These are phyloP conservation scores for Vicia villosa DNA, from an alignment of 306 rosid species.

Conservation along the genomic window DNA sequence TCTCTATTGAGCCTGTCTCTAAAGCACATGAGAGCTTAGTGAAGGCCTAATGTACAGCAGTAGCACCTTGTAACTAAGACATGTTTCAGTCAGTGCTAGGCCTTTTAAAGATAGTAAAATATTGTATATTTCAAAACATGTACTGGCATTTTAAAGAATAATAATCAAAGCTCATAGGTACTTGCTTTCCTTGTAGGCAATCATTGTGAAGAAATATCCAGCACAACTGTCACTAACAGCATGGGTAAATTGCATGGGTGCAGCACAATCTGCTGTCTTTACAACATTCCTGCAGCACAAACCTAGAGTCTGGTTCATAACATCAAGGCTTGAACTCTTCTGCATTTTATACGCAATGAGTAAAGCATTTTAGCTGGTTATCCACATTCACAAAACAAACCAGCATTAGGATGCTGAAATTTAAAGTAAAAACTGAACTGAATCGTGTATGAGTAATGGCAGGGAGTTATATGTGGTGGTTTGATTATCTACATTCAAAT, in stretches of 20 bases:
- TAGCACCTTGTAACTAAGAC: too few relatives aligned
- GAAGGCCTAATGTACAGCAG: too few relatives aligned
- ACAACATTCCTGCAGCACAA: slow-evolving; percentile 36
- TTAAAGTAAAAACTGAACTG: not conserved
- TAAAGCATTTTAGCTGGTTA: slow-evolving; percentile 1
- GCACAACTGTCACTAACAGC: slow-evolving; percentile 51
- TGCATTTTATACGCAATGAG: slow-evolving; percentile 42
- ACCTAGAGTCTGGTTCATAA: slow-evolving; percentile 35
- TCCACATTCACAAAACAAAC: not conserved
- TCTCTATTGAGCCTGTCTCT: not conserved
- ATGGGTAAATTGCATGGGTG: slow-evolving; percentile 46
- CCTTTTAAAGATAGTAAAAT: too few relatives aligned
- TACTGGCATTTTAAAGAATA: too few relatives aligned
- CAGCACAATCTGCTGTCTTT: slow-evolving; percentile 47
- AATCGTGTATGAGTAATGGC: slow-evolving; percentile 7
- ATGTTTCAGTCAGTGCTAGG: too few relatives aligned
- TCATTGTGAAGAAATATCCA: slow-evolving; percentile 50
- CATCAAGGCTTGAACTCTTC: slow-evolving; percentile 38
- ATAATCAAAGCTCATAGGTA: not conserved
- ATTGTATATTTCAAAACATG: too few relatives aligned
- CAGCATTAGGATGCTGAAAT: too few relatives aligned
- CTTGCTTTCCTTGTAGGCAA: slow-evolving; percentile 37
- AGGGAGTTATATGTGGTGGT: slow-evolving; percentile 42
- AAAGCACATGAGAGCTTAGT: too few relatives aligned
- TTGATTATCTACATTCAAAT: slow-evolving; percentile 39